A percentile compares a stretch with the other conserved stretches of the same genome.
Conservation (phyloP, 2,329 filamentous ascomycete species). For the Microdochium nivale region DNA sequence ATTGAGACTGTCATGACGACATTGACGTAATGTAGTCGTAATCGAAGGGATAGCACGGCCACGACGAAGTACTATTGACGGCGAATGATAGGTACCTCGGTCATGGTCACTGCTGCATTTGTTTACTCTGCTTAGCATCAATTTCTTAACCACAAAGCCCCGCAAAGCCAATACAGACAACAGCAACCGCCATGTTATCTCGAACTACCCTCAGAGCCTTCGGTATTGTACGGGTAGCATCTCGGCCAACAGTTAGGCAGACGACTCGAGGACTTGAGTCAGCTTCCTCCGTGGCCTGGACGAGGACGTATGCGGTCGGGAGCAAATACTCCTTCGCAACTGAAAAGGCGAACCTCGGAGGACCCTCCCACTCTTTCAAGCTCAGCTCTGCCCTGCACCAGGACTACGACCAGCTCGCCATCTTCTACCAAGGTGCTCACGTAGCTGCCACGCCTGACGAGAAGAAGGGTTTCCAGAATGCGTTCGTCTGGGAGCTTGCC, state of each 20-base stretch:
- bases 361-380: background rate
- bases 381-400: background rate
- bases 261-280: background rate
- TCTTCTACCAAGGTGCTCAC: background rate
- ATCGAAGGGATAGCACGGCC: background rate
- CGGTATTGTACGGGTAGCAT: no score
- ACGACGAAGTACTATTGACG: background rate
- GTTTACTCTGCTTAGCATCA: no score
- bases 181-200: no score
- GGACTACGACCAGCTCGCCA: background rate
- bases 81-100: no score
- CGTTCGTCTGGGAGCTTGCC: constrained; percentile 1
- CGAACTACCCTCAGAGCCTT: no score
- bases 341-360: background rate
- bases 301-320: background rate
- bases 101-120: no score
- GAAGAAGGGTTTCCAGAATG: constrained; percentile 1
- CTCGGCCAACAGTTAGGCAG: background rate
- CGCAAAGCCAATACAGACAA: no score
- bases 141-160: no score
- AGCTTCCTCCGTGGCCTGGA: background rate
- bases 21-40: background rate
- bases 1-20: background rate
- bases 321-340: background rate
- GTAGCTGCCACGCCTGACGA: background rate